Base-by-base conservation (phyloP, 345 rosid genomes). In the Brassica juncea region DNA sequence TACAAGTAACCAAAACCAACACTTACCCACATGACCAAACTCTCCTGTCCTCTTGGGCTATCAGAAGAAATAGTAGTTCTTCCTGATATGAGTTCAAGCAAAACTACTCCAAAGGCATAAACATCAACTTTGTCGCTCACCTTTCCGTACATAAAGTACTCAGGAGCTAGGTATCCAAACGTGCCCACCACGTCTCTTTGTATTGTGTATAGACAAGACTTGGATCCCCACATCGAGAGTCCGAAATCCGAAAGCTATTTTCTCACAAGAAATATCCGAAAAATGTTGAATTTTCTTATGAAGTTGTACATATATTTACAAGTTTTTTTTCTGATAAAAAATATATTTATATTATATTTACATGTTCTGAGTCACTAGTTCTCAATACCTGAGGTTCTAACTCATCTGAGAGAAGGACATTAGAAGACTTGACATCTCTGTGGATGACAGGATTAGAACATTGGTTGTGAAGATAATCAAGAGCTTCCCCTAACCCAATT, bases 151-250 rank as follows among this genome's bases (percentile, higher is more conserved):
- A 95, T 93, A 58, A 95, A 95, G 79, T 93, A 95, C 68, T 93
- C 99, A 11, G 99, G 99, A 61, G 99, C 99, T 68, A 95, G 91
- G 80, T 95, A 95, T 42, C 99, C 99, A 73, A 95, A 95, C 47
- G 99, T 95, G 59, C 99, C 98, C 16, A 93, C 96, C 30, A 93
- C 85, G 7, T 93, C 94, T 7, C 77, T 77, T 83, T 84, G 86
- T 55, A 86, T 90, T 2, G 88, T 82, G 72, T 82, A 93, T 25
- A 86, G 81, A 37, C 91, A 82, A 84, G 83, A 71, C 71, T 85
- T 85, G 0, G 97, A 94, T 69, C 89, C 97, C 98, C 91, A 89
- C 14, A 93, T 87, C 11, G 99, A 93, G 12, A 95, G 88, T 39
- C 98, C 99, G 27, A 95, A 95, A 86, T 95, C 98, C 1, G 97